Conservation (phyloP, 2,329 filamentous ascomycete species). For the Aspergillus alliaceus region DNA sequence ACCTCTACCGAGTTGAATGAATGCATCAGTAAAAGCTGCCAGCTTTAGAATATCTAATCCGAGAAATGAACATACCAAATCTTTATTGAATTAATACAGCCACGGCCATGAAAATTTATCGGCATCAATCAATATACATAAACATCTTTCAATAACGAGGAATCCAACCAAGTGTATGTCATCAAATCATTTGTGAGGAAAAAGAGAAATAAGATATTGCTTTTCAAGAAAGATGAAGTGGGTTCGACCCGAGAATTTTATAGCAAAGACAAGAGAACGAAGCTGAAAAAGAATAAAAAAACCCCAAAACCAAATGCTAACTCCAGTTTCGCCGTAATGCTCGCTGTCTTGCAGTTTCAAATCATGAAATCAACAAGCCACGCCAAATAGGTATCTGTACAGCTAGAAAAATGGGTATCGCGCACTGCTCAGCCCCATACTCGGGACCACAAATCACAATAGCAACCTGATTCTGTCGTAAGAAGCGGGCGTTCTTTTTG, state of each 20-base stretch:
- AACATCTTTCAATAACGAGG: conserved; percentile 14
- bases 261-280: conserved; percentile 13
- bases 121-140: conserved; percentile 28
- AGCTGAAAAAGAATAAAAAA: conserved; percentile 21
- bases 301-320: conserved; percentile 16
- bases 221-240: conserved; percentile 3
- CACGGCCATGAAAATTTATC: conserved; percentile 20
- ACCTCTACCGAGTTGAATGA: not conserved
- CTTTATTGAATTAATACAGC: conserved; percentile 32
- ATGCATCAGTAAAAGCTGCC: not conserved
- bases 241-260: conserved; percentile 5
- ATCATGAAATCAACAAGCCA: conserved; percentile 12
- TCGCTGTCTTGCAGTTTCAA: conserved; percentile 6
- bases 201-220: not conserved
- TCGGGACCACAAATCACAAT: not conserved
- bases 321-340: conserved; percentile 25
- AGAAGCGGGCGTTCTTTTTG: not conserved
- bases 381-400: conserved; percentile 20
- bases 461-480: not conserved
- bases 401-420: conserved; percentile 32
- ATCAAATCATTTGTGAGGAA: conserved; percentile 5
- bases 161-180: conserved; percentile 16
- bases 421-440: conserved; percentile 8
- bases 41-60: not conserved
- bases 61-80: conserved; percentile 12